phyloP scores from a whole-genome alignment of 2,329 filamentous ascomycete species.

The Grosmannia serpens region DNA sequence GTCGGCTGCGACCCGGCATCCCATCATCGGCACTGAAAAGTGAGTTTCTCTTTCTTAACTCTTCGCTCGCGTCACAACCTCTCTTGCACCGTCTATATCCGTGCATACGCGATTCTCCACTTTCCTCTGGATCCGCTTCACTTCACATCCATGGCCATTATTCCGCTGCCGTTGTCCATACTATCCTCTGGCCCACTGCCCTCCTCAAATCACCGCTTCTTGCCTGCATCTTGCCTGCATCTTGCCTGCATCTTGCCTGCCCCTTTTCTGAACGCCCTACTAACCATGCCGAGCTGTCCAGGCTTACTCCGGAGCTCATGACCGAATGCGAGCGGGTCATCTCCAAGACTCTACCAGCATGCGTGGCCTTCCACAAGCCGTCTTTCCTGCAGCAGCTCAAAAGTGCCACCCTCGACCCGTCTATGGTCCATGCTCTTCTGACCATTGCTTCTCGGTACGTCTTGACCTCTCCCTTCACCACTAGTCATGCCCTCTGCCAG shows the following conservation, averaged over 20 bases:
- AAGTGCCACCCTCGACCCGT: constrained; percentile 40
- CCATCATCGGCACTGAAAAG: constrained; percentile 40
- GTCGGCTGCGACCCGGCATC: constrained; percentile 34
- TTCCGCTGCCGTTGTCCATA: neutral
- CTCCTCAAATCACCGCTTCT: neutral
- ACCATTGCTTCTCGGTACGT: constrained; percentile 47
- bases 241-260: neutral
- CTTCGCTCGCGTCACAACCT: neutral
- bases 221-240: neutral
- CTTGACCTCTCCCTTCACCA: neutral
- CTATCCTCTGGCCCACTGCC: neutral
- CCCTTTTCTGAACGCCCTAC: neutral
- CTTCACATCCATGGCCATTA: too few species aligned
- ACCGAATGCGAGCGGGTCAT: constrained; percentile 50
- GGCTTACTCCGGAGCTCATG: constrained; percentile 45
- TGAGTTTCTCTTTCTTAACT: constrained; percentile 25
- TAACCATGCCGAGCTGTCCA: constrained; percentile 13
- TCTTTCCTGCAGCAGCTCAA: constrained; percentile 51
- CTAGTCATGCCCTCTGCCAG: neutral
- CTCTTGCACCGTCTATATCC: neutral
- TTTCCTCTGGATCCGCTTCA: neutral
- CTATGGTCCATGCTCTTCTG: constrained; percentile 46
- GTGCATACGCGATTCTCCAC: neutral
- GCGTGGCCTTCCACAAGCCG: constrained; percentile 52
- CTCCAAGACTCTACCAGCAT: constrained; percentile 48